These are phyloP conservation scores for Phytophthora litchii DNA, from an alignment of 352 stramenopile genomes.

Conservation along the genomic window DNA sequence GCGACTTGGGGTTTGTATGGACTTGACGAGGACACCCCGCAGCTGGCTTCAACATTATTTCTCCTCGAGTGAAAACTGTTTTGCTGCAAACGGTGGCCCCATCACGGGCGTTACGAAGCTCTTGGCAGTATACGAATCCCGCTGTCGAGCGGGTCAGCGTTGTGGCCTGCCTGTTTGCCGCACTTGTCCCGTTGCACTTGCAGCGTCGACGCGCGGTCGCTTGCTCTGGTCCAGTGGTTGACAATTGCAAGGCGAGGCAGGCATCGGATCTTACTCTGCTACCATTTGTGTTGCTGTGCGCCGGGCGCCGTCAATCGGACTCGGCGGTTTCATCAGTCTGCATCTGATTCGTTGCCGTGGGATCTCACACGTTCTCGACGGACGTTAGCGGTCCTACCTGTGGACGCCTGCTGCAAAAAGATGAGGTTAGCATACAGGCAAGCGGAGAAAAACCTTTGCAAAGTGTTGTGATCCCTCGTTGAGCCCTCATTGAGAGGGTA, in stretches of 20 bases:
- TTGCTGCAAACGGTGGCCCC: neutral
- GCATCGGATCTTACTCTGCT: too few species aligned
- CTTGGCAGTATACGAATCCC: constrained; percentile 20
- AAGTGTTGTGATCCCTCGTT: neutral
- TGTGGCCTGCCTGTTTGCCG: constrained; percentile 9
- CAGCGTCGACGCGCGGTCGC: neutral
- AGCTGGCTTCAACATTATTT: constrained; percentile 12
- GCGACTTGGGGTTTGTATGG: constrained; percentile 12
- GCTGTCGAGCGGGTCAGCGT: neutral
- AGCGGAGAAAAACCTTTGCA: neutral
- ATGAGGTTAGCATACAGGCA: neutral
- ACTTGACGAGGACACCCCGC: neutral
- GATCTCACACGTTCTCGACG: neutral
- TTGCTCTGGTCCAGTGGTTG: neutral
- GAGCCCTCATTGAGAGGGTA: too few species aligned
- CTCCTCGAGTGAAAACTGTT: neutral
- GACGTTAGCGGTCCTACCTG: neutral
- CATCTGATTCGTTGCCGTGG: constrained; percentile 12
- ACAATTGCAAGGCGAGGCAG: too few species aligned
- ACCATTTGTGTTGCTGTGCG: neutral
- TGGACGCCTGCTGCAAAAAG: neutral
- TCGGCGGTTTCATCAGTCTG: constrained; percentile 20
- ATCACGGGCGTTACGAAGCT: constrained; percentile 21
- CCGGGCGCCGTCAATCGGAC: neutral
- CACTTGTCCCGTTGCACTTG: neutral